A percentile compares a stretch with the other conserved stretches of the same genome.
These are phyloP conservation scores for Metschnikowia similis DNA, from an alignment of 805 yeast genomes.

Conservation along the genomic window DNA sequence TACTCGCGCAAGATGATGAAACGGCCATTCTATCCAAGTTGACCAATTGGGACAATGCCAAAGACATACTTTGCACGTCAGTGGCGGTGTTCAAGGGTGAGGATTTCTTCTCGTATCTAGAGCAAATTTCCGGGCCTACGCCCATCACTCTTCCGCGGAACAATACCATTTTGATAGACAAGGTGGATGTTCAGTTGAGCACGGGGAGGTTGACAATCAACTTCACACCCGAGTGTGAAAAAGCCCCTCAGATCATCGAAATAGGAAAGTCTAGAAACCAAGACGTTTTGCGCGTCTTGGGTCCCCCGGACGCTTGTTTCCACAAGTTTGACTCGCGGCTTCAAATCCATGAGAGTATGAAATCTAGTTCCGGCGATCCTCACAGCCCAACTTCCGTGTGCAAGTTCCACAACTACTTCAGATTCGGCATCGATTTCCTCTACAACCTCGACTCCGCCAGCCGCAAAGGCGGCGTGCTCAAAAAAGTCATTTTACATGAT, in stretches of 20 bases:
- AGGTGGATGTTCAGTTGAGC: slow-evolving; percentile 15
- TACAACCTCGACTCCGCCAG: slow-evolving; percentile 36
- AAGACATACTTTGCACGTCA: slow-evolving; percentile 34
- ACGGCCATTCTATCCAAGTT: slow-evolving; percentile 22
- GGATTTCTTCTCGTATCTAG: slow-evolving; percentile 28
- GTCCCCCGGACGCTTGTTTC: slow-evolving; percentile 55
- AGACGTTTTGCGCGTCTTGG: slow-evolving; percentile 42
- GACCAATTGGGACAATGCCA: slow-evolving; percentile 29
- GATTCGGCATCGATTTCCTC: slow-evolving; percentile 50
- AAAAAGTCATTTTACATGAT: slow-evolving; percentile 47
- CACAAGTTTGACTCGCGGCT: slow-evolving; percentile 43
- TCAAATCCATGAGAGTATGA: slow-evolving; percentile 27
- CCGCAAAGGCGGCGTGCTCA: slow-evolving; percentile 30
- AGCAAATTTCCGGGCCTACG: neutral
- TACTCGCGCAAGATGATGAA: slow-evolving; percentile 16
- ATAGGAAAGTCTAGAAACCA: slow-evolving; percentile 49
- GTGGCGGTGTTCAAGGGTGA: slow-evolving; percentile 39
- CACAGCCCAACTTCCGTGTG: slow-evolving; percentile 16
- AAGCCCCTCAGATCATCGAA: slow-evolving; percentile 3
- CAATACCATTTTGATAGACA: slow-evolving; percentile 6
- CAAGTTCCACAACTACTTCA: slow-evolving; percentile 55
- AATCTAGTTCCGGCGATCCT: slow-evolving; percentile 16
- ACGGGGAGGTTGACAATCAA: slow-evolving; percentile 23
- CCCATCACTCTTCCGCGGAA: neutral
- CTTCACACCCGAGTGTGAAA: slow-evolving; percentile 8